phyloP scores from a whole-genome alignment of 176 grass and related monocot genomes.

The Guadua angustifolia region DNA sequence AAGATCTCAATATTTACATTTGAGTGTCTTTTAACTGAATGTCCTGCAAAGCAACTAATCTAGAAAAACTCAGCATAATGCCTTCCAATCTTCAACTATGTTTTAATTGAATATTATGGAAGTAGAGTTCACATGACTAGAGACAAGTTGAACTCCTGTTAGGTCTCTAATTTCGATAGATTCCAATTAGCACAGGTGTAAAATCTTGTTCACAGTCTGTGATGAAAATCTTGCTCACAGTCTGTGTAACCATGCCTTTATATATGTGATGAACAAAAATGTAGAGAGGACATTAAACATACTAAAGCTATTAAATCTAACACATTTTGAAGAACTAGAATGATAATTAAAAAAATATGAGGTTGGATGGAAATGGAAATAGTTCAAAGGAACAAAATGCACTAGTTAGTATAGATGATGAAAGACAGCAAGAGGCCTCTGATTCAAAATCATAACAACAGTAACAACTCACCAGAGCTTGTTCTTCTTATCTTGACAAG shows the following conservation, averaged over 20 bases:
- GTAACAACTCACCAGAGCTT: slow-evolving; percentile 35
- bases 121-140: background rate
- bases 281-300: slow-evolving; percentile 2
- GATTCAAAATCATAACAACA: background rate
- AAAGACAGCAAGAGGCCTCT: background rate
- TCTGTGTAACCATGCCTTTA: slow-evolving; percentile 21
- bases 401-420: slow-evolving; percentile 6
- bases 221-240: background rate
- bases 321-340: background rate
- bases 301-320: slow-evolving; percentile 29
- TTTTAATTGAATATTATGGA: slow-evolving; percentile 4
- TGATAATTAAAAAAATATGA: slow-evolving; percentile 1
- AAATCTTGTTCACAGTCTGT: slow-evolving; percentile 27
- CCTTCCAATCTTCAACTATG: slow-evolving; percentile 10
- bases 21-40: slow-evolving; percentile 29
- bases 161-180: background rate
- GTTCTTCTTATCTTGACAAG: slow-evolving; percentile 34
- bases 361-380: slow-evolving; percentile 28
- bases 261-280: slow-evolving; percentile 25
- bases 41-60: slow-evolving; percentile 40
- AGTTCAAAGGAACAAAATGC: slow-evolving; percentile 24
- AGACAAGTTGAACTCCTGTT: slow-evolving; percentile 6
- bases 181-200: background rate
- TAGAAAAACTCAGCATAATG: background rate
- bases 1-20: slow-evolving; percentile 41